These are phyloP conservation scores for Juglanconis sp. DNA, from an alignment of 2,329 filamentous ascomycete species.

Conservation along the genomic window DNA sequence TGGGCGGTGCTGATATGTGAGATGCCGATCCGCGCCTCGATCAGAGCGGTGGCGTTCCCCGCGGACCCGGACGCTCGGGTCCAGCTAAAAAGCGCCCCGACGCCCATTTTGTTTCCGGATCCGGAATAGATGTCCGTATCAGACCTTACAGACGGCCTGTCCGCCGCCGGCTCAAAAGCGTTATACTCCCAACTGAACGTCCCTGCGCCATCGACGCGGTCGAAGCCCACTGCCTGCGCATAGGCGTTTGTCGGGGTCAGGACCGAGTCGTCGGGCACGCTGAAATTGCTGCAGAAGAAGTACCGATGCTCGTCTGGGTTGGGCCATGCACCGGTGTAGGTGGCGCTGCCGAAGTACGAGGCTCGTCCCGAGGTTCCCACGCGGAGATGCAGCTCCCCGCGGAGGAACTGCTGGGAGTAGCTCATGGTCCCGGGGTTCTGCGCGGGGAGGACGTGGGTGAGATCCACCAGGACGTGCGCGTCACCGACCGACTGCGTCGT, in stretches of 20 bases:
- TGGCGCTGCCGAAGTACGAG: constrained; percentile 11
- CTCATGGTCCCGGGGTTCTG: constrained; percentile 4
- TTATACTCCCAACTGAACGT: constrained; percentile 10
- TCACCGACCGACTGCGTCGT: neutral
- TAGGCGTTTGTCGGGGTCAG: constrained; percentile 4
- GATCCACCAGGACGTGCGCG: constrained; percentile 6
- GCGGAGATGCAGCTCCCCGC: constrained; percentile 7
- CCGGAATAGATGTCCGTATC: constrained; percentile 1
- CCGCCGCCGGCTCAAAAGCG: neutral
- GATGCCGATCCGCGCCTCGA: constrained; percentile 4
- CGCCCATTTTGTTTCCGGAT: constrained; percentile 8
- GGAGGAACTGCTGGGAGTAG: constrained; percentile 10
- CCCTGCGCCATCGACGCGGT: constrained; percentile 6
- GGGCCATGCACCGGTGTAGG: constrained; percentile 7
- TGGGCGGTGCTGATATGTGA: constrained; percentile 5
- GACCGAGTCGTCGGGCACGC: neutral
- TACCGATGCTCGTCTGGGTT: constrained; percentile 2
- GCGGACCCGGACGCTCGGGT: neutral
- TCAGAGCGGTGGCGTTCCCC: neutral
- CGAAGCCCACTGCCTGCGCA: neutral
- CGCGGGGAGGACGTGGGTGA: constrained; percentile 9
- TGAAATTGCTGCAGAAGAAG: constrained; percentile 10
- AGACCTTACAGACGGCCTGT: neutral
- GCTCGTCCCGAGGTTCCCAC: neutral
- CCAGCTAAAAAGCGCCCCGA: constrained; percentile 10